A percentile compares a stretch with the other conserved stretches of the same genome.
These are phyloP conservation scores for Zarea fungicola DNA, from an alignment of 2,329 filamentous ascomycete species.

Conservation along the genomic window DNA sequence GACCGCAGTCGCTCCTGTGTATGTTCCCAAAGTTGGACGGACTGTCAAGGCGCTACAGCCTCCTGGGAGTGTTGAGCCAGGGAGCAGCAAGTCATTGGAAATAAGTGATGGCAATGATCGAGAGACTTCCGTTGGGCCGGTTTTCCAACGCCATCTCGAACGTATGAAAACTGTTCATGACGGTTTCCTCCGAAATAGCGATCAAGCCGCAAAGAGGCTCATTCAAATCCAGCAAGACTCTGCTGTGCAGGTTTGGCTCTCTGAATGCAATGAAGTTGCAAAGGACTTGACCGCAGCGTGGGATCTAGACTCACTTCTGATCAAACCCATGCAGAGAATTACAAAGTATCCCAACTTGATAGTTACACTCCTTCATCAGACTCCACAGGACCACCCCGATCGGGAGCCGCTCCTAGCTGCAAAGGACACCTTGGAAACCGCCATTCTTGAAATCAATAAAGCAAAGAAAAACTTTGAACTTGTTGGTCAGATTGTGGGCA, in stretches of 20 bases:
- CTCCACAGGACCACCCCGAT: constrained; percentile 79
- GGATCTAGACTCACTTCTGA: constrained; percentile 91
- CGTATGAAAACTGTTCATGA: constrained; percentile 58
- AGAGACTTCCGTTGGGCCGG: constrained; percentile 45
- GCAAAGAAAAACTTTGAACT: constrained; percentile 92
- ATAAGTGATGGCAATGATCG: constrained; percentile 49
- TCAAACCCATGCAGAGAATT: constrained; percentile 93
- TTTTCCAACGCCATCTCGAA: constrained; percentile 53
- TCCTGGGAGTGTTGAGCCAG: constrained; percentile 35
- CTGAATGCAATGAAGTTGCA: constrained; percentile 87
- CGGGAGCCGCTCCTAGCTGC: constrained; percentile 55
- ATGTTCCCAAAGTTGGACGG: constrained; percentile 56
- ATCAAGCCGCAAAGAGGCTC: constrained; percentile 55
- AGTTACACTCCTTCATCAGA: constrained; percentile 71
- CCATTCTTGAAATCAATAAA: constrained; percentile 85
- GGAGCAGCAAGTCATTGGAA: constrained; percentile 34
- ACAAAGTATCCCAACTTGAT: constrained; percentile 90
- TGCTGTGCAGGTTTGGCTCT: constrained; percentile 76
- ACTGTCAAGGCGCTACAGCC: constrained; percentile 37
- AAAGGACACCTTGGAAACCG: constrained; percentile 52
- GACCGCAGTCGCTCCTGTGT: constrained; percentile 71
- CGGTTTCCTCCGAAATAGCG: constrained; percentile 58
- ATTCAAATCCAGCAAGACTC: constrained; percentile 59
- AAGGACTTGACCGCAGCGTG: constrained; percentile 90
- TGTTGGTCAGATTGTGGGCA: constrained; percentile 79